Percentiles rank a stretch among this genome's conserved stretches.
These are phyloP conservation scores for Carpinus fangiana DNA, from an alignment of 306 rosid genomes.

Conservation along the genomic window DNA sequence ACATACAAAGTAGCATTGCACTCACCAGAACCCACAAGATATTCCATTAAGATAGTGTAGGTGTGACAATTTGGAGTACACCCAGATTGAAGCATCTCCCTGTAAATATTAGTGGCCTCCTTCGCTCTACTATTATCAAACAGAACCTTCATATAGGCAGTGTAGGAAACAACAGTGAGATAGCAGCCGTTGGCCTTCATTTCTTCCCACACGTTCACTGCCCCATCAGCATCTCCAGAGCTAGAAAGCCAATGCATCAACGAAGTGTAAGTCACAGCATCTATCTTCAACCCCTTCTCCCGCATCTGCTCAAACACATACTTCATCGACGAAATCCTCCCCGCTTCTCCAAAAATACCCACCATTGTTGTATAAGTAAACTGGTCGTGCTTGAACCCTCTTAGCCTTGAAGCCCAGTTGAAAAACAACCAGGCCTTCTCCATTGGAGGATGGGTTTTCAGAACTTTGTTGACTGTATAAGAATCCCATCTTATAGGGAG, in stretches of 20 bases:
- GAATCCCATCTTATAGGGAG: slow-evolving; percentile 80
- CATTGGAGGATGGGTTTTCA: slow-evolving; percentile 87
- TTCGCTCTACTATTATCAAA: slow-evolving; percentile 43
- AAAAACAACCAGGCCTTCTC: slow-evolving; percentile 88
- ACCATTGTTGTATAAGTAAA: slow-evolving; percentile 84
- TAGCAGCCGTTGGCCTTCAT: slow-evolving; percentile 56
- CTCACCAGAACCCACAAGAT: slow-evolving; percentile 71
- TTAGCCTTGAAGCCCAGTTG: slow-evolving; percentile 63
- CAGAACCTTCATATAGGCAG: slow-evolving; percentile 73
- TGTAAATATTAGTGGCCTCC: slow-evolving; percentile 64
- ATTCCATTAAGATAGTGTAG: slow-evolving; percentile 73
- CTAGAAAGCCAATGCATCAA: slow-evolving; percentile 82
- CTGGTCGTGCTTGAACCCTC: slow-evolving; percentile 73
- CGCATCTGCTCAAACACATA: slow-evolving; percentile 66
- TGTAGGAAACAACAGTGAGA: slow-evolving; percentile 73
- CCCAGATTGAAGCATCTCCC: slow-evolving; percentile 64
- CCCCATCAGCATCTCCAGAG: slow-evolving; percentile 59
- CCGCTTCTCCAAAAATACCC: slow-evolving; percentile 87
- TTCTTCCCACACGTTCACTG: slow-evolving; percentile 71
- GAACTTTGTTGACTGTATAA: slow-evolving; percentile 71
- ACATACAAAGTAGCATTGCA: neutral
- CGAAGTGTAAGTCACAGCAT: slow-evolving; percentile 74
- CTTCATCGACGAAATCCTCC: slow-evolving; percentile 82
- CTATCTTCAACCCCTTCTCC: slow-evolving; percentile 61
- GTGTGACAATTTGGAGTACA: slow-evolving; percentile 68